Percentiles rank a stretch among this genome's conserved stretches.
These are phyloP conservation scores for Populus pruinosa DNA, from an alignment of 345 rosid species.

Conservation along the genomic window DNA sequence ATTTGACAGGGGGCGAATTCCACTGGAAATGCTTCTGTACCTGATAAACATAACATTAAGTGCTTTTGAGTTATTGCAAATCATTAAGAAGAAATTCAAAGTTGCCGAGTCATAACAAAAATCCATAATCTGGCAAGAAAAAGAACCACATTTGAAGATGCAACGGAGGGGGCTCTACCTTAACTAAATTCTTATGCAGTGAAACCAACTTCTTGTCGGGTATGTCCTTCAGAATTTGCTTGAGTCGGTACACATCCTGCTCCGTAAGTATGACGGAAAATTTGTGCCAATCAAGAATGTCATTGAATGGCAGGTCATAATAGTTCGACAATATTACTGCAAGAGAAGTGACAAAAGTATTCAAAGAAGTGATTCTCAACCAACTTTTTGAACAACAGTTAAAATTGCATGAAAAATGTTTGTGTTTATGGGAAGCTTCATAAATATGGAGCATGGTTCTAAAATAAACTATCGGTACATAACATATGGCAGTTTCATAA, in stretches of 20 bases:
- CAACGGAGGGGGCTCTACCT: constrained; percentile 41
- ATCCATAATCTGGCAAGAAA: not conserved
- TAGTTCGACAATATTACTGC: constrained; percentile 86
- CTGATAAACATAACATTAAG: constrained; percentile 40
- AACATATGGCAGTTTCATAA: not conserved
- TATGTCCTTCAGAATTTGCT: constrained; percentile 73
- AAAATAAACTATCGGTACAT: not conserved
- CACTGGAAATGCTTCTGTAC: constrained; percentile 95
- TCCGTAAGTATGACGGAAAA: constrained; percentile 74
- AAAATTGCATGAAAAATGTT: not conserved
- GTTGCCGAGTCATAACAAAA: not conserved
- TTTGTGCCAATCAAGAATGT: constrained; percentile 73
- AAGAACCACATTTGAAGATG: not conserved
- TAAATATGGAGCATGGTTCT: not conserved
- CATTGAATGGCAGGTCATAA: constrained; percentile 94
- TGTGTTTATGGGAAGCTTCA: not conserved
- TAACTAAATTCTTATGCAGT: constrained; percentile 69
- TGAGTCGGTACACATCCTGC: constrained; percentile 74
- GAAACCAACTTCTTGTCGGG: constrained; percentile 61
- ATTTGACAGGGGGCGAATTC: constrained; percentile 79
- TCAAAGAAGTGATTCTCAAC: not conserved
- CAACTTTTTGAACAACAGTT: not conserved
- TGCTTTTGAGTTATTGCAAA: not conserved
- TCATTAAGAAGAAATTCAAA: not conserved
- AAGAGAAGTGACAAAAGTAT: constrained; percentile 7